phyloP scores from a whole-genome alignment of 1,284 basidiomycete species.

The Anthracocystis setariae region DNA sequence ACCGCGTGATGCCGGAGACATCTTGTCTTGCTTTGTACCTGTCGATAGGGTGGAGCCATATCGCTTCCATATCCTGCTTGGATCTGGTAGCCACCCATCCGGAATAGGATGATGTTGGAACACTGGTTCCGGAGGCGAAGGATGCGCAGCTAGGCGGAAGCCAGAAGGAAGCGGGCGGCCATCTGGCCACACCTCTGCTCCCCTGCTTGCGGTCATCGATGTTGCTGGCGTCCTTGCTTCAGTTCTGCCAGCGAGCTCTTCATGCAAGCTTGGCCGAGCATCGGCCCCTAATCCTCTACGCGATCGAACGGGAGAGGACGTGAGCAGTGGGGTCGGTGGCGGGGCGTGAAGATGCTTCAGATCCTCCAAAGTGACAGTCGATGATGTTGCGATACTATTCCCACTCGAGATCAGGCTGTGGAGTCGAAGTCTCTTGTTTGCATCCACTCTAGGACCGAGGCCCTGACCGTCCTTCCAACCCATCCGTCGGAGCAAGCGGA shows the following conservation, averaged over 20 bases:
- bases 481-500: conserved; percentile 85
- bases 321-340: conserved; percentile 77
- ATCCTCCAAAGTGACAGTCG: conserved; percentile 68
- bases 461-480: conserved; percentile 94
- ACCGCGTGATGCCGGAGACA: conserved; percentile 76
- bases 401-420: conserved; percentile 13
- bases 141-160: conserved; percentile 77
- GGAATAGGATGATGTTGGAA: conserved; percentile 78
- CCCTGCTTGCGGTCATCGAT: background rate
- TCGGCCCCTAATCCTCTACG: conserved; percentile 77
- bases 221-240: background rate
- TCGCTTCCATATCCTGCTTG: conserved; percentile 77
- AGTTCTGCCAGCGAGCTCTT: conserved; percentile 6
- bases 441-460: conserved; percentile 87
- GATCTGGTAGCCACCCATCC: conserved; percentile 84
- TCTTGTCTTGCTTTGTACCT: conserved; percentile 24
- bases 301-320: conserved; percentile 78
- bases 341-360: conserved; percentile 86
- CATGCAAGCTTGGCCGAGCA: conserved; percentile 5
- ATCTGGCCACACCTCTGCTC: conserved; percentile 73
- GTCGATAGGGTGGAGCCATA: conserved; percentile 3
- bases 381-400: conserved; percentile 4
- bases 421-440: conserved; percentile 75
- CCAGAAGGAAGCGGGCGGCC: conserved; percentile 79
- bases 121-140: conserved; percentile 79